Evolutionary conservation across 805 yeast species (phyloP), one percentile per base, ranked within the genome.

Genomic region (Lipomyces starkeyi): DNA sequence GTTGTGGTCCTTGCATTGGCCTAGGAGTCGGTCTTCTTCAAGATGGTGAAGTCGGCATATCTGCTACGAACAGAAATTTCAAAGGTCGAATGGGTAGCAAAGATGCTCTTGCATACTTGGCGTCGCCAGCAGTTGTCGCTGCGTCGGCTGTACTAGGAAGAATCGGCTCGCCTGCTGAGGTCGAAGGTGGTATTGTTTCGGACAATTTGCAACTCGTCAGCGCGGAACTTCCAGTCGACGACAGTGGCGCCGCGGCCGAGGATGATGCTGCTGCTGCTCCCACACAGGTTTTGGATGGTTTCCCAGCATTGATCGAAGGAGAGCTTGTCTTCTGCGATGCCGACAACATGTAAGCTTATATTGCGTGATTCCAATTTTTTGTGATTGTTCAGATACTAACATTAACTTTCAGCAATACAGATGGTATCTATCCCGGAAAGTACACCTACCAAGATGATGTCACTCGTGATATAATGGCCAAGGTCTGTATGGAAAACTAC

Each of bases 1-100:
- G 99, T 27, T 95, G 99, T 82, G 99, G 99, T 58, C 99, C 99
- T 29, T 95, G 99, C 83, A 95, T 95, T 77, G 99, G 99, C 49
- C 83, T 95, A 65, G 99, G 99, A 65, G 85, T 96, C 35, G 99
- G 99, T 61, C 83, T 95, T 72, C 83, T 95, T 73, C 88, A 95
- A 80, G 94, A 91, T 47, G 99, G 99, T 58, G 98, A 95, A 80
- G 97, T 95, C 67, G 99, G 99, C 72, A 95, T 95, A 75, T 91
- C 97, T 72, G 99, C 99, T 67, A 95, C 99, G 7, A 95, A 95
- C 83, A 88, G 99, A 83, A 95, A 95, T 81, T 95, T 95, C 86
- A 95, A 95, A 82, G 99, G 99, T 70, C 88, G 99, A 82, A 95
- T 95, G 99, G 99, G 99, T 8, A 90, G 97, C 7, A 90, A 90